Conservation (phyloP, 164 flowering plant genomes). For the Vitis vinifera region DNA sequence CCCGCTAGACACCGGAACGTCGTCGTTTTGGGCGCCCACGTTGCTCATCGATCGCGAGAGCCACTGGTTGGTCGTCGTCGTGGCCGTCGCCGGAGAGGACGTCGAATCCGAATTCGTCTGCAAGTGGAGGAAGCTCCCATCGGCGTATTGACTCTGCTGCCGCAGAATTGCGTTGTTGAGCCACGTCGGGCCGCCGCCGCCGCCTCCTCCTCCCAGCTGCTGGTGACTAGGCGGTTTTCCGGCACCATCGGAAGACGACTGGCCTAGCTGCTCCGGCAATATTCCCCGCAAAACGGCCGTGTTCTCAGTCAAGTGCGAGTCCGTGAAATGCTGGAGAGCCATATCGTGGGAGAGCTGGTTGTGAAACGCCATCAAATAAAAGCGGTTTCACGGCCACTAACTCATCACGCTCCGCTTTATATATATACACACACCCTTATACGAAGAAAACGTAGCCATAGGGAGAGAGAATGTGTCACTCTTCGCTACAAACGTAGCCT, state of each 20-base stretch:
- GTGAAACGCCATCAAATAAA: conserved; percentile 33
- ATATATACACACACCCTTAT: too few species aligned
- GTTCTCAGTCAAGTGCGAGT: conserved; percentile 28
- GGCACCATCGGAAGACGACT: conserved; percentile 17
- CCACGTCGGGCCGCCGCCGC: conserved; percentile 49
- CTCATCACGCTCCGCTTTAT: too few species aligned
- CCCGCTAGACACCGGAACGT: conserved; percentile 3
- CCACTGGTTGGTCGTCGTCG: conserved; percentile 7
- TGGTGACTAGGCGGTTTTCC: conserved; percentile 14
- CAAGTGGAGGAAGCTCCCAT: conserved; percentile 44
- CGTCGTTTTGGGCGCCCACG: conserved; percentile 1
- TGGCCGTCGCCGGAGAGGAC: conserved; percentile 15
- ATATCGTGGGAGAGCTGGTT: conserved; percentile 43
- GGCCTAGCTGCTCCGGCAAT: conserved; percentile 20
- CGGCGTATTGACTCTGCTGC: conserved; percentile 37
- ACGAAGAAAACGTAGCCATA: too few species aligned
- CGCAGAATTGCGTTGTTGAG: conserved; percentile 50
- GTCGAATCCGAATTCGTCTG: conserved; percentile 39
- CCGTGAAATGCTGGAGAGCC: conserved; percentile 42
- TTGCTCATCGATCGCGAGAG: conserved; percentile 10
- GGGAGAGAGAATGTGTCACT: too few species aligned
- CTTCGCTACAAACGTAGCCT: too few species aligned
- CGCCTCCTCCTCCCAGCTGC: conserved; percentile 3
- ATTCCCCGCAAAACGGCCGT: conserved; percentile 22
- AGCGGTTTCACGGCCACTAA: background rate